A percentile compares a stretch with the other conserved stretches of the same genome.
phyloP scores from a whole-genome alignment of 352 stramenopile species.

The Phytopythium chamaehyphon region DNA sequence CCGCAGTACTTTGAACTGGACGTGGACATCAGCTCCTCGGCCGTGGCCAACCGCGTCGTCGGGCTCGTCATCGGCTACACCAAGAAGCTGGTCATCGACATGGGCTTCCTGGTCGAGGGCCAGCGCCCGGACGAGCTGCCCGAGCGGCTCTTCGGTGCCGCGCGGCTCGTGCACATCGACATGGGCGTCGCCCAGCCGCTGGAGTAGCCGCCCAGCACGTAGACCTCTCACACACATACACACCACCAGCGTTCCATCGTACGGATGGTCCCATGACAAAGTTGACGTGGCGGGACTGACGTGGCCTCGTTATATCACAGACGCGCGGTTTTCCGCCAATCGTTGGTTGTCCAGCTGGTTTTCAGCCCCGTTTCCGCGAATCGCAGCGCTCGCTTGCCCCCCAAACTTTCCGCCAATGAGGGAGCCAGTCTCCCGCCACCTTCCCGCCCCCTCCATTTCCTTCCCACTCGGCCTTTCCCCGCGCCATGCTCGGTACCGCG shows the following conservation, averaged over 20 bases:
- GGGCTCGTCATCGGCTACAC: conserved; percentile 66
- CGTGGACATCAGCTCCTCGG: conserved; percentile 67
- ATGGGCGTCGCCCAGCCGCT: conserved; percentile 38
- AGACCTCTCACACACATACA: not conserved
- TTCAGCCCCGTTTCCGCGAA: too few species aligned
- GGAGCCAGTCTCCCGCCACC: too few species aligned
- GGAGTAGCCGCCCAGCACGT: conserved; percentile 2
- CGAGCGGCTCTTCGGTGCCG: conserved; percentile 63
- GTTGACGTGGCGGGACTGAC: too few species aligned
- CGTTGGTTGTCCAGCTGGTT: too few species aligned
- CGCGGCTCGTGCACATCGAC: conserved; percentile 62
- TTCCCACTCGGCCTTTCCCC: too few species aligned
- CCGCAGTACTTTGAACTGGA: conserved; percentile 78
- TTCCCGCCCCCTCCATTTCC: too few species aligned
- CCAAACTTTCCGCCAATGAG: too few species aligned
- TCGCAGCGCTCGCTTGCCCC: too few species aligned
- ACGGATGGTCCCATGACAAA: too few species aligned
- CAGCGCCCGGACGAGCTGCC: conserved; percentile 62
- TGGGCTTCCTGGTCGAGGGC: conserved; percentile 71
- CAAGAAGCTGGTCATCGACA: conserved; percentile 83
- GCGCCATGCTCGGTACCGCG: not conserved
- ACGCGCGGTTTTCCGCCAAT: too few species aligned
- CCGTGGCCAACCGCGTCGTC: conserved; percentile 71
- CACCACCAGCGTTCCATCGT: too few species aligned
- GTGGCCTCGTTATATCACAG: too few species aligned